These are phyloP conservation scores for Cladophialophora bantiana DNA, from an alignment of 2,329 filamentous ascomycete species.

Conservation along the genomic window DNA sequence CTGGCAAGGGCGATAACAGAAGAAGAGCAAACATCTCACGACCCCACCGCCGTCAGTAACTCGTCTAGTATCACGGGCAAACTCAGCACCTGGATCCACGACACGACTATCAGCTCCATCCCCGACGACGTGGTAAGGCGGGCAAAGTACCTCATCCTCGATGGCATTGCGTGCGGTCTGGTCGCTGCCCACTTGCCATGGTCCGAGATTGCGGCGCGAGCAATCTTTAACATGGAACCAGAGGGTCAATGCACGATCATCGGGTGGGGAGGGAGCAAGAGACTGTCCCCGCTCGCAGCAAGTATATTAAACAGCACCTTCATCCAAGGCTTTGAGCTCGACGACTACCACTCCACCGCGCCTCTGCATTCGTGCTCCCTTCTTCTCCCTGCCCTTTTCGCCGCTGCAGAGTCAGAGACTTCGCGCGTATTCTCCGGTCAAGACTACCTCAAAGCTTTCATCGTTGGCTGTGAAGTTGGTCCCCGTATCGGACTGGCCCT, in stretches of 20 bases:
- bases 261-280: conserved; percentile 41
- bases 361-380: conserved; percentile 51
- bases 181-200: conserved; percentile 52
- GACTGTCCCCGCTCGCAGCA: conserved; percentile 49
- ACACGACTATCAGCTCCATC: conserved; percentile 42
- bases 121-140: conserved; percentile 45
- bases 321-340: conserved; percentile 55
- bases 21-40: neutral
- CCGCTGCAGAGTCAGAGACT: conserved; percentile 41
- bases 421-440: conserved; percentile 37
- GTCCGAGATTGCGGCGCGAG: conserved; percentile 49
- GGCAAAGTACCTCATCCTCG: conserved; percentile 54
- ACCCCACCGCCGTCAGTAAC: conserved; percentile 13
- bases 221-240: conserved; percentile 45
- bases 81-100: conserved; percentile 45
- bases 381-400: conserved; percentile 52
- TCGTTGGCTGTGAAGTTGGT: conserved; percentile 52
- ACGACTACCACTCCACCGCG: conserved; percentile 53
- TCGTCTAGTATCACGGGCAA: conserved; percentile 34
- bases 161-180: conserved; percentile 52
- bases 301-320: conserved; percentile 53
- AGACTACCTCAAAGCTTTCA: conserved; percentile 47
- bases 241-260: conserved; percentile 42
- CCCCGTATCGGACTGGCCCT: conserved; percentile 50
- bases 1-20: neutral